These are phyloP conservation scores for Phellinidium pouzarii DNA, from an alignment of 1,284 basidiomycete species.

Conservation along the genomic window DNA sequence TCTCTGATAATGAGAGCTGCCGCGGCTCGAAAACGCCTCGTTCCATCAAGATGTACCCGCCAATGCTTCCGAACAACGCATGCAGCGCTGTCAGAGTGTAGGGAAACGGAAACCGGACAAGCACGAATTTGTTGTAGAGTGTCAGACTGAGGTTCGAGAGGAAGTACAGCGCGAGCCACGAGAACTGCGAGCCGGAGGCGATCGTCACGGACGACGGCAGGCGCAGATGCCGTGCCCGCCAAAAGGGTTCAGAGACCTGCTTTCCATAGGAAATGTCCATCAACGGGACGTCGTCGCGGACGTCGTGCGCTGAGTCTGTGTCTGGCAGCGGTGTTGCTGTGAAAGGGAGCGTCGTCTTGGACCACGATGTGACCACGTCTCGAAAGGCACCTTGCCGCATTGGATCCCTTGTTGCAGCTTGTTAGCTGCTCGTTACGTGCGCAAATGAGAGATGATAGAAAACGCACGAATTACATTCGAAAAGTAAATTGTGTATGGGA, in stretches of 20 bases:
- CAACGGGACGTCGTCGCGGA: conserved; percentile 4
- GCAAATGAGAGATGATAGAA: no score
- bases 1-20: conserved; percentile 32
- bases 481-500: no score
- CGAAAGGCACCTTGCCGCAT: conserved; percentile 3
- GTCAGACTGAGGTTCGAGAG: conserved; percentile 85
- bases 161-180: conserved; percentile 80
- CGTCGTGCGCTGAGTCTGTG: background rate
- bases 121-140: conserved; percentile 86
- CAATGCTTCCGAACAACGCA: conserved; percentile 75
- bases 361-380: conserved; percentile 4
- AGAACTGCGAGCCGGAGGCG: background rate
- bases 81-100: conserved; percentile 87
- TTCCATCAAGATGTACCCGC: conserved; percentile 65
- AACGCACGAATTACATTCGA: no score
- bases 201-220: background rate
- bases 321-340: background rate
- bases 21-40: conserved; percentile 58
- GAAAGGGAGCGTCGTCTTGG: background rate
- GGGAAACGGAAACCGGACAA: conserved; percentile 87
- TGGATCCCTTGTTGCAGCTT: no score
- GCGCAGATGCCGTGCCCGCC: background rate
- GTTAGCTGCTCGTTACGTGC: no score
- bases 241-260: background rate
- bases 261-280: no score